These are phyloP conservation scores for Apiospora phragmitis DNA, from an alignment of 2,329 filamentous ascomycete genomes.

Conservation along the genomic window DNA sequence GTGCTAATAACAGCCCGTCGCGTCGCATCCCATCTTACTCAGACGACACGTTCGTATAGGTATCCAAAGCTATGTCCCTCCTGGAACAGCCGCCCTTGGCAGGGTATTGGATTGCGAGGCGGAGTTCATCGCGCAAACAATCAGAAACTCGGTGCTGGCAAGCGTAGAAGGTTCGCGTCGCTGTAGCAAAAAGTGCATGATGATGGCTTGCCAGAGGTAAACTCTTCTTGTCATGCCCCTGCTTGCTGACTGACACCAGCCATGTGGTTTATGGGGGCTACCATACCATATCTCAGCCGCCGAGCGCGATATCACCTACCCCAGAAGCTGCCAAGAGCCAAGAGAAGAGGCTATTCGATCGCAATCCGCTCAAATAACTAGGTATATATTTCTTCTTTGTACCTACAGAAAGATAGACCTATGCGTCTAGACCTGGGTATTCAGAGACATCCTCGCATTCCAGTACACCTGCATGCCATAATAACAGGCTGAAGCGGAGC, in stretches of 20 bases:
- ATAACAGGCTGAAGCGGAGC: not conserved
- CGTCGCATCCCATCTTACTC: slow-evolving; percentile 1
- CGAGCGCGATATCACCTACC: not conserved
- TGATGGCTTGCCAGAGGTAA: not conserved
- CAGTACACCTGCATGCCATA: too few species aligned
- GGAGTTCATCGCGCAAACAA: not conserved
- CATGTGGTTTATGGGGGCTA: not conserved
- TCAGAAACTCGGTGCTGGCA: not conserved
- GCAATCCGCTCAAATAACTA: not conserved
- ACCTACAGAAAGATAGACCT: not conserved
- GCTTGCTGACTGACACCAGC: not conserved
- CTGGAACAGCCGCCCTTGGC: not conserved
- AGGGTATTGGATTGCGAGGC: not conserved
- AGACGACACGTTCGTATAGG: not conserved
- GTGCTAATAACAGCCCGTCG: not conserved
- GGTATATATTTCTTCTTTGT: too few species aligned
- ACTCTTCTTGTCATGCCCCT: not conserved
- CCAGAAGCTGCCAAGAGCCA: not conserved
- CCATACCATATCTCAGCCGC: not conserved
- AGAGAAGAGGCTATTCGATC: too few species aligned
- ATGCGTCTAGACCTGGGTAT: not conserved
- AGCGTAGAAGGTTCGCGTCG: not conserved
- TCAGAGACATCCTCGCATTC: not conserved
- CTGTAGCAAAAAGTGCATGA: slow-evolving; percentile 1
- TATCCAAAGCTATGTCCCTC: not conserved